Evolutionary conservation across 2,329 filamentous ascomycete genomes (phyloP), one percentile per base, ranked within the genome.

Genomic region (Trematosphaeria pertusa): DNA sequence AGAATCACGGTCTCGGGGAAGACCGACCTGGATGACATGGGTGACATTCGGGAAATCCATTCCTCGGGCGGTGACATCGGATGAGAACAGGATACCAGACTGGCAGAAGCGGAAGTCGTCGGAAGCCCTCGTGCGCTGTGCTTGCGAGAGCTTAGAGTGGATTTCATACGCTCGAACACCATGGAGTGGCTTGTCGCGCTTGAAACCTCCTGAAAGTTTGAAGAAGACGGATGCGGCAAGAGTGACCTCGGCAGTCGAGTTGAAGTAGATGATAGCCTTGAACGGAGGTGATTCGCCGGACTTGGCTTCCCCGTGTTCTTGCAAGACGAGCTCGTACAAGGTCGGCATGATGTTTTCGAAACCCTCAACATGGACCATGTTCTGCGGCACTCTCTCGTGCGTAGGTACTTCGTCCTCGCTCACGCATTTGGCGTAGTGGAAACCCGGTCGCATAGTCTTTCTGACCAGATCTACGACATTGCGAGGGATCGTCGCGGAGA

Each of bases 181-280:
- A 48, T 61, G 71, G 26, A 66, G 57, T 44, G 62, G 44, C 50
- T 53, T 45, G 37, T 48, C 59, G 36, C 71, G 64, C 42, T 61
- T 67, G 39, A 67, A 65, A 8, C 71, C 69, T 11, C 71, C 64
- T 19, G 65, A 65, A 38, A 85, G 74, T 22, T 77, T 75, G 46
- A 76, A 72, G 41, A 91, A 83, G 17, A 87, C 73, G 12, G 81
- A 76, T 15, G 80, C 75, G 17, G 84, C 84, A 37, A 91, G 76
- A 46, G 86, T 79, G 34, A 91, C 89, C 54, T 88, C 81, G 18
- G 83, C 82, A 1, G 88, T 95, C 17, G 88, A 90, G 62, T 89
- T 89, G 70, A 93, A 87, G 76, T 96, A 99, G 32, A 96, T 78
- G 50, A 99, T 95, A n/a, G 91, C 90, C 80, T 99, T 99, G 82